Conservation (phyloP, 78 protist species). For the Dictyostelium intermedium region DNA sequence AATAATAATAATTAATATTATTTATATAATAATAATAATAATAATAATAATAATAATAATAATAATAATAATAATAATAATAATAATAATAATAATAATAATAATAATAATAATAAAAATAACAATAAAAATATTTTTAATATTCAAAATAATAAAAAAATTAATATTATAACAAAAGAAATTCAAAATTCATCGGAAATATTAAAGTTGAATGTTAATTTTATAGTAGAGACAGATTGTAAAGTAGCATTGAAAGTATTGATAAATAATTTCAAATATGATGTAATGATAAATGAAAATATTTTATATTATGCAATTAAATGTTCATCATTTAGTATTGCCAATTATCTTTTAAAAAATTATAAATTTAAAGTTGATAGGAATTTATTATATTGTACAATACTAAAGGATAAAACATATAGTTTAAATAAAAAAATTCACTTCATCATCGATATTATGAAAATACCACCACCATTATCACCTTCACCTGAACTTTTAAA, state of each 20-base stretch:
- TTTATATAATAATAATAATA: no score
- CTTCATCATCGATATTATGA: neutral
- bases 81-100: neutral
- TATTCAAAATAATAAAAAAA: neutral
- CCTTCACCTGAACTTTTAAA: neutral
- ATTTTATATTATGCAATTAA: neutral
- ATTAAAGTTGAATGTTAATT: neutral
- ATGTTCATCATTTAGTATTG: neutral
- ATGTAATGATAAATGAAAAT: neutral
- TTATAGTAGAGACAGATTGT: neutral
- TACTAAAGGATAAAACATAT: neutral
- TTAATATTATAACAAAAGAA: neutral
- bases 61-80: neutral
- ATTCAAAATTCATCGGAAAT: neutral
- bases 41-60: neutral
- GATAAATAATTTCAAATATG: neutral
- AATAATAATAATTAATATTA: no score
- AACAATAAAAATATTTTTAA: neutral
- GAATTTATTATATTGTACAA: neutral
- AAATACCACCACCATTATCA: neutral
- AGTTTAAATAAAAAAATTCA: neutral
- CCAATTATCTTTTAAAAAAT: neutral
- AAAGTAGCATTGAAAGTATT: neutral
- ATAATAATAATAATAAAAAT: neutral
- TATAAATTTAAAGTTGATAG: neutral